Conservation (phyloP, 225 moss, liverwort and hornwort species). For the Antitrichia curtipendula region DNA sequence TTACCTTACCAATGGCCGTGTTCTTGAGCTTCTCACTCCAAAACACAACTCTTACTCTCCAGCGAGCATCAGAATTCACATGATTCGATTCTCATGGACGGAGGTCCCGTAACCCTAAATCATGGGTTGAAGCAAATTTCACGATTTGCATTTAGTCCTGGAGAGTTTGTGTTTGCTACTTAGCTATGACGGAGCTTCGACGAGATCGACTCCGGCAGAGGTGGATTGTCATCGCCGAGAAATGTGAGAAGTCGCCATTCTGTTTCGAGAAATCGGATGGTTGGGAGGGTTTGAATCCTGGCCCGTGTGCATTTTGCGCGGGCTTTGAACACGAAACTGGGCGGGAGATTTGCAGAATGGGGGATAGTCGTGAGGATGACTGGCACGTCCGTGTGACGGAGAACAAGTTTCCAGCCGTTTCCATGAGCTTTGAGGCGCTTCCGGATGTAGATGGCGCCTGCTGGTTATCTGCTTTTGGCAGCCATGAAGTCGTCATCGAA, state of each 20-base stretch:
- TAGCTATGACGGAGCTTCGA: conserved; percentile 41
- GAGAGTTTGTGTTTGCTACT: neutral
- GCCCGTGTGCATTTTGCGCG: conserved; percentile 54
- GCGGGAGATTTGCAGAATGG: conserved; percentile 21
- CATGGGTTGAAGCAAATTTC: neutral
- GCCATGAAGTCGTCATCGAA: conserved; percentile 63
- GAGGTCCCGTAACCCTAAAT: neutral
- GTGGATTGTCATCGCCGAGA: conserved; percentile 43
- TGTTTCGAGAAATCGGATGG: neutral
- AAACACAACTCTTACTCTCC: neutral
- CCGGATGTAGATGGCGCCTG: neutral
- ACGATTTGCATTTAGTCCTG: neutral
- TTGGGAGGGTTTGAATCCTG: neutral
- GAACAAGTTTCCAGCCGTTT: conserved; percentile 46
- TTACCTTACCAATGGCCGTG: neutral
- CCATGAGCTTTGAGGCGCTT: neutral
- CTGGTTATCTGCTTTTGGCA: conserved; percentile 35
- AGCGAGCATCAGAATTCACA: neutral
- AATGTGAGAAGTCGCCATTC: conserved; percentile 27
- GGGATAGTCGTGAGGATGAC: neutral
- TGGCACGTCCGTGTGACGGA: conserved; percentile 48
- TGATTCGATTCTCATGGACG: neutral
- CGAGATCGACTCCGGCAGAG: conserved; percentile 36
- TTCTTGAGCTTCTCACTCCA: neutral
- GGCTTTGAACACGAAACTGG: conserved; percentile 33